Conservation (phyloP, 1,284 basidiomycete species). For the Trichosporon inkin region DNA sequence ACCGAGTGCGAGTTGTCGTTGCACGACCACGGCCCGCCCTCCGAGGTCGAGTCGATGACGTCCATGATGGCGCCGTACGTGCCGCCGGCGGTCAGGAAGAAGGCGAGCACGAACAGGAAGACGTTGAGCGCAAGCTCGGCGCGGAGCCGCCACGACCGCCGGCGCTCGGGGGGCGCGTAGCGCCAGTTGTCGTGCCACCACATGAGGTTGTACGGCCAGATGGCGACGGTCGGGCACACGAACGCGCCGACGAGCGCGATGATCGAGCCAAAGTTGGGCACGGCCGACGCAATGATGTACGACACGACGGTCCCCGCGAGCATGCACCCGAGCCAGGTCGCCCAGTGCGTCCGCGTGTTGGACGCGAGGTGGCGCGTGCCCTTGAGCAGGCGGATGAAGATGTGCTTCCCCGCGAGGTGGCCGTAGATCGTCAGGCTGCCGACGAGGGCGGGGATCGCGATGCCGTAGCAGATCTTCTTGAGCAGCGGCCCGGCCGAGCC, state of each 20-base stretch:
- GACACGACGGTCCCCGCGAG: constrained; percentile 13
- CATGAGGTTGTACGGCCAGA: constrained; percentile 12
- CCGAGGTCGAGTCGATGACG: constrained; percentile 22
- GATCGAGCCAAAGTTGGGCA: constrained; percentile 19
- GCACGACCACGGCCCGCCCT: constrained; percentile 30
- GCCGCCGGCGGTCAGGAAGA: constrained; percentile 26
- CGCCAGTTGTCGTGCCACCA: constrained; percentile 16
- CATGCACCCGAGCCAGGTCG: constrained; percentile 49
- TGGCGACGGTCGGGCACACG: constrained; percentile 9
- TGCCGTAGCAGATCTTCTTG: constrained; percentile 47
- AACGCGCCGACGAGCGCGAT: constrained; percentile 15
- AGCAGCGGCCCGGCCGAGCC: constrained; percentile 48
- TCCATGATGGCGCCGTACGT: constrained; percentile 14
- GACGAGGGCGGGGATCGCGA: constrained; percentile 41
- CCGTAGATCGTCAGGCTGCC: constrained; percentile 18
- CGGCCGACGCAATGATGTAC: constrained; percentile 24
- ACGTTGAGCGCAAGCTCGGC: constrained; percentile 23
- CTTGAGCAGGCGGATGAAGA: constrained; percentile 41
- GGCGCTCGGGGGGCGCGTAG: background rate
- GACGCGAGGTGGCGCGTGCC: constrained; percentile 35
- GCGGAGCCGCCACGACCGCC: background rate
- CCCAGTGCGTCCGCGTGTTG: constrained; percentile 36
- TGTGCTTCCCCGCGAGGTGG: constrained; percentile 24
- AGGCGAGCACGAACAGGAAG: constrained; percentile 30
- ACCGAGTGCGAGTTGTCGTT: constrained; percentile 25